Evolutionary conservation across 495 filamentous ascomycete genomes (phyloP), one percentile per base, ranked within the genome.

Genomic region (Penicillium odoratum): DNA sequence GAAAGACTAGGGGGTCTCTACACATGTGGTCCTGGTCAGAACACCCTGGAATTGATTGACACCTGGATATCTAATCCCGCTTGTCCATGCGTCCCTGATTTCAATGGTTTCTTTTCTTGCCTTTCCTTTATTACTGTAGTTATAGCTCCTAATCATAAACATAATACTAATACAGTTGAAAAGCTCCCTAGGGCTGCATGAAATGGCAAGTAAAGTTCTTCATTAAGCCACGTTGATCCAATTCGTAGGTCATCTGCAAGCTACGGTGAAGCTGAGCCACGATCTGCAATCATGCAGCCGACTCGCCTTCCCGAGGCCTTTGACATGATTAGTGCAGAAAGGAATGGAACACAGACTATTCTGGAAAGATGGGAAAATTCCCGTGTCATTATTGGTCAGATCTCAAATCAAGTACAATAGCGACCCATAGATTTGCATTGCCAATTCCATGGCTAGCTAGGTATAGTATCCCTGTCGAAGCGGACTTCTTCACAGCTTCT

Each of bases 221-320:
- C 46, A 31, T 31, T 13, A 10, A 18, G 53, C 52, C 55, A 26
- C 26, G 33, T 31, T 21, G 50, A 60, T 55, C 58, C 42, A 50
- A 63, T 63, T 63, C 57, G 65, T 60, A 66, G 64, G 66, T 72
- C 71, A 74, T 62, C 67, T 69, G 71, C 64, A 60, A 52, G 54
- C 45, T 58, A 54, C 31, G 53, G 52, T 58, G 61, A 57, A 52
- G 53, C 44, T 59, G 58, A 62, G 60, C 57, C 54, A 68, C 48
- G 60, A 69, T 68, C 62, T 59, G 56, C 63, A 53, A 48, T 49
- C 48, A 48, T 65, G 56, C 56, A 53, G 47, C 58, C 48, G 47
- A 63, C 51, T 52, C 49, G 11, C 53, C 28, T 8, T 55, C 45
- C 50, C 51, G 60, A 53, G 58, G 49, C 21, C 42, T 34, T 30